Evolutionary conservation across 2,329 filamentous ascomycete genomes (phyloP), one percentile per base, ranked within the genome.

Genomic region (Aspergillus sp.): DNA sequence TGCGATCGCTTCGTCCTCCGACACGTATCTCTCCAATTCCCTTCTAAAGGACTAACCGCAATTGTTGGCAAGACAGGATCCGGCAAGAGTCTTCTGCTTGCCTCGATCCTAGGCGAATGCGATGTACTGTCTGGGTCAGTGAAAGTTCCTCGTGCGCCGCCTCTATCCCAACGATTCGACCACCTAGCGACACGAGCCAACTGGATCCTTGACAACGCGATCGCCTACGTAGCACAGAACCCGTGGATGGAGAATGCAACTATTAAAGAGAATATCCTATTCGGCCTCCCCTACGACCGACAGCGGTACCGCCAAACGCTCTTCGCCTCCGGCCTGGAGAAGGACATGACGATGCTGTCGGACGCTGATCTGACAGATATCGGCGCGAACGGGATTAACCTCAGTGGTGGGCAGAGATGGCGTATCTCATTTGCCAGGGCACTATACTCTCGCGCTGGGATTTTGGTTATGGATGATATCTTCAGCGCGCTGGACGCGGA

Each of bases 181-280:
- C 72, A 77, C 52, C 83, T 85, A 60, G 89, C 89, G 2, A 88
- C 75, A 8, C 75, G 69, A 45, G 74, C 75, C 3, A 80, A 91
- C 63, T 93, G 89, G 89, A 86, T 89, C 49, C 81, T 92, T 20
- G 83, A 87, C 12, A 82, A 82, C 3, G 83, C 88, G 2, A 82
- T 92, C 48, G 90, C 90, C 0, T 93, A 87, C 64, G 88, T 93
- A 34, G 85, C 88, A 1, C 89, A 93, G 68, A 91, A 89, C 7
- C 90, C 90, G 0, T 95, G 90, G 90, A 90, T 95, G 48, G 90
- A 93, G 68, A 93, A 93, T 64, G 89, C 88, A 1, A 89, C 85
- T 5, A 86, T 96, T 60, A 85, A 83, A 55, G 86, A 91, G 44
- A 96, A 95, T 64, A 89, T 95, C 50, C 72, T 91, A 0, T 95